Percentiles rank a stretch among this genome's conserved stretches.
Conservation (phyloP, 331 rosid species). For the Pyracantha coccinea region DNA sequence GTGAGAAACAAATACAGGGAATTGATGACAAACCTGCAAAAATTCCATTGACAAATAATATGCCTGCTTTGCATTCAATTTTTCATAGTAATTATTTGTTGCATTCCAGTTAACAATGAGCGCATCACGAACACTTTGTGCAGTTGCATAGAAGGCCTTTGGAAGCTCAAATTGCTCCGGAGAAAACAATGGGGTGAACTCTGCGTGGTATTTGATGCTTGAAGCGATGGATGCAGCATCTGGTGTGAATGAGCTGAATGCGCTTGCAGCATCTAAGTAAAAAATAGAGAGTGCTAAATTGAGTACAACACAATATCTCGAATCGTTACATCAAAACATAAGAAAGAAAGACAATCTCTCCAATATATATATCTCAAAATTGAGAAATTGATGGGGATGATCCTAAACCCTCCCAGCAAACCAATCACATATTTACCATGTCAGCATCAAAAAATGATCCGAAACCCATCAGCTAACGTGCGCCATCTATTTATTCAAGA, state of each 20-base stretch:
- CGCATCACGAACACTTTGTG: constrained; percentile 84
- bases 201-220: constrained; percentile 88
- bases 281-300: constrained; percentile 4
- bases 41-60: constrained; percentile 97
- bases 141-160: constrained; percentile 79
- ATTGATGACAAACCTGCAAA: constrained; percentile 61
- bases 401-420: not conserved
- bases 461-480: constrained; percentile 6
- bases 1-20: constrained; percentile 11
- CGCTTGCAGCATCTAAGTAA: constrained; percentile 36
- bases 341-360: not conserved
- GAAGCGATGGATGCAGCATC: constrained; percentile 70
- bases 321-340: not conserved
- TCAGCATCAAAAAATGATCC: constrained; percentile 34
- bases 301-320: not conserved
- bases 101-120: constrained; percentile 86
- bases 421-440: constrained; percentile 8
- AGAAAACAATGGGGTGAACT: constrained; percentile 83
- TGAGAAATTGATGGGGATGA: not conserved
- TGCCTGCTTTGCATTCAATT: constrained; percentile 80
- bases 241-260: constrained; percentile 28
- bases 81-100: constrained; percentile 64
- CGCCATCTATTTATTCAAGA: constrained; percentile 8
- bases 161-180: constrained; percentile 66
- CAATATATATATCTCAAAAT: not conserved